These are phyloP conservation scores for Picocystis sp. DNA, from an alignment of 163 green algal species.

Conservation along the genomic window DNA sequence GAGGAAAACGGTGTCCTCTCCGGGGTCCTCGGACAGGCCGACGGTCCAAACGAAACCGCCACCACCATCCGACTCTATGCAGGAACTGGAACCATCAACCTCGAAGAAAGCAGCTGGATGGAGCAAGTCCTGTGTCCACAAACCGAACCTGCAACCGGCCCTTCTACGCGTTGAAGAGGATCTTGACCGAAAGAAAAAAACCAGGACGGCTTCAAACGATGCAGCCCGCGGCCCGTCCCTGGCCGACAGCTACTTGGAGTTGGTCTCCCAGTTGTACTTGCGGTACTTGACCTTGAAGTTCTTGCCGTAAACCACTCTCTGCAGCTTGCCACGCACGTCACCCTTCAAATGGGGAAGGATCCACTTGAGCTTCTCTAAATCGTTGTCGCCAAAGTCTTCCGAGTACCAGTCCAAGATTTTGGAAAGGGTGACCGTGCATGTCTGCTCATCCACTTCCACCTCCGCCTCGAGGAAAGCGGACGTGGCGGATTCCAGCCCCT, in stretches of 20 bases:
- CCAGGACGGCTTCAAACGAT: too few species aligned
- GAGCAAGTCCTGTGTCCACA: too few species aligned
- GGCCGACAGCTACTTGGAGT: slow-evolving; percentile 12
- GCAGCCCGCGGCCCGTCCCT: too few species aligned
- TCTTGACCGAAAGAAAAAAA: too few species aligned
- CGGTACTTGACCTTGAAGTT: slow-evolving; percentile 32
- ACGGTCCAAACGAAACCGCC: too few species aligned
- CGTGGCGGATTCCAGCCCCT: slow-evolving; percentile 42
- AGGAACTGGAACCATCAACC: too few species aligned
- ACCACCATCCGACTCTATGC: too few species aligned
- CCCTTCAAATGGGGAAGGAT: slow-evolving; percentile 14
- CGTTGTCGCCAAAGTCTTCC: slow-evolving; percentile 34
- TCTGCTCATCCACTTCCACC: slow-evolving; percentile 30
- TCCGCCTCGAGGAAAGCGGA: slow-evolving; percentile 36
- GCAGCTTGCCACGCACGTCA: slow-evolving; percentile 5
- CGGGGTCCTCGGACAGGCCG: too few species aligned
- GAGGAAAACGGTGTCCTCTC: too few species aligned
- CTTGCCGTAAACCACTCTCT: slow-evolving; percentile 17
- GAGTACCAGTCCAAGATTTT: slow-evolving; percentile 74
- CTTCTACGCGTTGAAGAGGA: too few species aligned
- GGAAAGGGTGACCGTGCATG: slow-evolving; percentile 32
- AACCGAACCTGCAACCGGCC: too few species aligned
- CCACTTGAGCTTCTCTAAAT: slow-evolving; percentile 26
- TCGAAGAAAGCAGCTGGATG: too few species aligned
- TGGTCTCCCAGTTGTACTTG: slow-evolving; percentile 48